Percentiles rank a stretch among this genome's conserved stretches.
Evolutionary conservation across 345 rosid genomes (phyloP).

Genomic region (Acer saccharum): DNA sequence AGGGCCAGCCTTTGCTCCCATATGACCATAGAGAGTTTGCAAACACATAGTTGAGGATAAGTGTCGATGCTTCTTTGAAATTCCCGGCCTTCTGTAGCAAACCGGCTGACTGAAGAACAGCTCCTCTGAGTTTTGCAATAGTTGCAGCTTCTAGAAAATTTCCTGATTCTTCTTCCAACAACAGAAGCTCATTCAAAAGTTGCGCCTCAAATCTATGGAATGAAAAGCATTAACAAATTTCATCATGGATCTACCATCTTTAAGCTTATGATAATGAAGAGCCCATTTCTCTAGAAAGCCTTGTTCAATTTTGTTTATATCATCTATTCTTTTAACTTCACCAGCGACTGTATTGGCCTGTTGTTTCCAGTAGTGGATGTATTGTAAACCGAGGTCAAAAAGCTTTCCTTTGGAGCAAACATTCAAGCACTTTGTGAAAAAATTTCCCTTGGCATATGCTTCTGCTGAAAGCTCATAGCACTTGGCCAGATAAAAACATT

Average conservation of each 20-base stretch:
- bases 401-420: conserved; percentile 38
- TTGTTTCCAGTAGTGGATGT: conserved; percentile 36
- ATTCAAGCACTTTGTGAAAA: conserved; percentile 38
- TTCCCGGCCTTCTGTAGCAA: conserved; percentile 34
- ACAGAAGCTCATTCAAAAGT: conserved; percentile 38
- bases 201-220: conserved; percentile 21
- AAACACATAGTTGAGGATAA: conserved; percentile 35
- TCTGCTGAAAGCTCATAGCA: conserved; percentile 34
- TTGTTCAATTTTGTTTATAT: conserved; percentile 23
- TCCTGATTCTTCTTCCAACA: conserved; percentile 35
- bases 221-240: conserved; percentile 30
- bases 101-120: conserved; percentile 34
- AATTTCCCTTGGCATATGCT: conserved; percentile 30
- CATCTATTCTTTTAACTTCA: background rate
- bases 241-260: conserved; percentile 34
- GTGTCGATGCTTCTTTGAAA: conserved; percentile 32
- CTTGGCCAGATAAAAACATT: conserved; percentile 38
- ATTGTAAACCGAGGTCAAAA: conserved; percentile 41
- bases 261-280: conserved; percentile 23
- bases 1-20: conserved; percentile 47
- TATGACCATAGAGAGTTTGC: conserved; percentile 43
- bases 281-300: conserved; percentile 43
- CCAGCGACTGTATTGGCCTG: background rate
- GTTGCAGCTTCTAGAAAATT: conserved; percentile 38
- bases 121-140: conserved; percentile 41